Evolutionary conservation across 2,329 filamentous ascomycete species (phyloP).

Genomic region (Fusarium miscanthi): DNA sequence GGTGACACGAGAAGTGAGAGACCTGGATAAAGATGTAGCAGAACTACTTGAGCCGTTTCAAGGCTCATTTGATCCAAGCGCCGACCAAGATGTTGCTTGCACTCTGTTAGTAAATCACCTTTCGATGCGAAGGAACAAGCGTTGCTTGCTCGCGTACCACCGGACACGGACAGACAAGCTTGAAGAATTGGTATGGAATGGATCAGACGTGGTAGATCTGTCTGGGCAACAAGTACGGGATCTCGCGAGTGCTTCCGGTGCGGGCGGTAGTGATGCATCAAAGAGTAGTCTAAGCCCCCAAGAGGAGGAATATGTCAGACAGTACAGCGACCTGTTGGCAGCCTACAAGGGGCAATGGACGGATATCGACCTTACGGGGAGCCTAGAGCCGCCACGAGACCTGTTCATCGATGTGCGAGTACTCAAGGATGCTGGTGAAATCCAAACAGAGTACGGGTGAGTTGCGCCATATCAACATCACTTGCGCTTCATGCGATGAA

Average conservation of each 20-base stretch:
- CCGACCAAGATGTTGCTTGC: slow-evolving; percentile 86
- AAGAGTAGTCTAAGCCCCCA: slow-evolving; percentile 90
- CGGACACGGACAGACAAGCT: slow-evolving; percentile 89
- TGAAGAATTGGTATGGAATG: slow-evolving; percentile 93
- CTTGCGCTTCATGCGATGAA: neutral
- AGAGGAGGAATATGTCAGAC: slow-evolving; percentile 94
- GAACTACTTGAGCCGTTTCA: slow-evolving; percentile 84
- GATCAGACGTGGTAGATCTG: slow-evolving; percentile 82
- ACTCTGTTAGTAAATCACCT: slow-evolving; percentile 93
- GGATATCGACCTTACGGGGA: slow-evolving; percentile 94
- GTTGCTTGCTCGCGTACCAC: slow-evolving; percentile 94
- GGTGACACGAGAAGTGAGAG: slow-evolving; percentile 90
- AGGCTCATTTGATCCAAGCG: slow-evolving; percentile 84
- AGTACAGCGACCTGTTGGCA: slow-evolving; percentile 92
- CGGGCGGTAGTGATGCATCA: slow-evolving; percentile 54
- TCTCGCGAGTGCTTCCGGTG: slow-evolving; percentile 45
- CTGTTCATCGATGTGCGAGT: slow-evolving; percentile 97
- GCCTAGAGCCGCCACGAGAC: slow-evolving; percentile 91
- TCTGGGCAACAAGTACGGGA: slow-evolving; percentile 66
- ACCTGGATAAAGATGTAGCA: slow-evolving; percentile 87
- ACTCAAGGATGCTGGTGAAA: slow-evolving; percentile 95
- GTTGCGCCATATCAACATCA: slow-evolving; percentile 48
- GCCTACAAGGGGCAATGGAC: slow-evolving; percentile 99
- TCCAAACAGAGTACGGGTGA: slow-evolving; percentile 98
- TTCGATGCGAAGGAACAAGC: slow-evolving; percentile 95